Evolutionary conservation across 805 yeast species (phyloP), one percentile per base, ranked within the genome.

Genomic region (Candida chilensis): DNA sequence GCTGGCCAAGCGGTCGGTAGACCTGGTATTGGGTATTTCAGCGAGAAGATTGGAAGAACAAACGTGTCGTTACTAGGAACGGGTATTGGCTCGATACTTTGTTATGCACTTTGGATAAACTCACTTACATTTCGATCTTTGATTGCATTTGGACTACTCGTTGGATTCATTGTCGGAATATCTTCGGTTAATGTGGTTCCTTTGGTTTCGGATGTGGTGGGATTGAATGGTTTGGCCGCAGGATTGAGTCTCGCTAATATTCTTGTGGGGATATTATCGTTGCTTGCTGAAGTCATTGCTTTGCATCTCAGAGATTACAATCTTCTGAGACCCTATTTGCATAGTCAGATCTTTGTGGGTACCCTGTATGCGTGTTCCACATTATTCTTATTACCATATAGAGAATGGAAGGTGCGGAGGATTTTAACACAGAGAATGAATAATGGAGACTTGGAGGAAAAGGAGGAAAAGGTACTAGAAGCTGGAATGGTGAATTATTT

Each of bases 71-170:
- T 63, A 8, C 18, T 51, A 4, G 39, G 55, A 5, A 57, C 69
- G 1, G 13, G 41, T 2, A 34, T 66, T 3, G 37, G 64, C 16
- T 48, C 58, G 2, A 38, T 71, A 0, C 36, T 68, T n/a, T 39
- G 56, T 19, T 60, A 67, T 33, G 60, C 51, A 4, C 69, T 60
- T 37, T 73, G 80, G 79, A 52, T n/a, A n/a, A n/a, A n/a, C n/a
- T n/a, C n/a, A n/a, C n/a, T n/a, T 69, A 10, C 63, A 71, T 15
- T 48, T 67, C 1, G 49, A 40, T 27, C 58, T 16, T 40, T 72
- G 18, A 36, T 65, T 4, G 53, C 57, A 11, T 68, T 67, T 36
- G 45, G 70, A 1, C 41, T 69, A 5, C 42, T 67, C 33, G 36
- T 61, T 5, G 78, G 78, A 2, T 27, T 58, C 2, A 45, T 58